phyloP scores from a whole-genome alignment of 208 protist species.

The Paratrypanosoma confusum region DNA sequence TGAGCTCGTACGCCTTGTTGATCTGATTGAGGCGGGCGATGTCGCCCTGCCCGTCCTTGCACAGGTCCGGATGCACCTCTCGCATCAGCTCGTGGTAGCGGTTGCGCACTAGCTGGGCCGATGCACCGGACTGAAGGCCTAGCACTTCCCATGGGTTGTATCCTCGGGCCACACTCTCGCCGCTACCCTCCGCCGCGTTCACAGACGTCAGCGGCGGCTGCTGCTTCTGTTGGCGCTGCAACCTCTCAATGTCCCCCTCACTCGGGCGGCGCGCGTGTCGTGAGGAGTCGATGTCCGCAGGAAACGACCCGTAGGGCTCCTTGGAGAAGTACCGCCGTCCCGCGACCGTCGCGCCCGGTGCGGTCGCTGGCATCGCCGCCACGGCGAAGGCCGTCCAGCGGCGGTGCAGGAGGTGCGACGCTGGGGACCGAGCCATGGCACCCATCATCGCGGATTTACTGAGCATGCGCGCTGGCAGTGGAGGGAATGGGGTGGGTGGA shows the following conservation, averaged over 20 bases:
- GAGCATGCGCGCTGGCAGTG: no score
- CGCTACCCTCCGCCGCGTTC: conserved; percentile 14
- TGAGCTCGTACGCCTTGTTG: conserved; percentile 83
- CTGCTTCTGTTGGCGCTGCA: conserved; percentile 14
- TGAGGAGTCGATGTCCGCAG: conserved; percentile 50
- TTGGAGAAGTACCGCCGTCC: not conserved
- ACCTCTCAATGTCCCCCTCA: conserved; percentile 35
- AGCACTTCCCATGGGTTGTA: conserved; percentile 85
- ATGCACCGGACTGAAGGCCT: conserved; percentile 59
- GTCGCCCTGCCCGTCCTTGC: conserved; percentile 53
- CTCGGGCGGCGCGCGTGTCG: conserved; percentile 30
- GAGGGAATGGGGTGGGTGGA: no score
- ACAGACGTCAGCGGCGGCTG: conserved; percentile 14
- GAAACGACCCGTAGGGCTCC: conserved; percentile 43
- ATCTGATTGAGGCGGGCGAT: conserved; percentile 75
- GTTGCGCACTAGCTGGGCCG: conserved; percentile 53
- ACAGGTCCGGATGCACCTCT: conserved; percentile 74
- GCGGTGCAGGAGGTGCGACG: no score
- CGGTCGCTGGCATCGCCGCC: no score
- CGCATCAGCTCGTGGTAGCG: conserved; percentile 83
- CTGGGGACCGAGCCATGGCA: no score
- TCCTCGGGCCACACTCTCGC: conserved; percentile 21
- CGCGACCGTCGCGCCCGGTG: not conserved
- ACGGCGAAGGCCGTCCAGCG: no score
- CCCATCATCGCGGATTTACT: no score